phyloP scores from a whole-genome alignment of 306 rosid genomes.

The Castanopsis chinensis region DNA sequence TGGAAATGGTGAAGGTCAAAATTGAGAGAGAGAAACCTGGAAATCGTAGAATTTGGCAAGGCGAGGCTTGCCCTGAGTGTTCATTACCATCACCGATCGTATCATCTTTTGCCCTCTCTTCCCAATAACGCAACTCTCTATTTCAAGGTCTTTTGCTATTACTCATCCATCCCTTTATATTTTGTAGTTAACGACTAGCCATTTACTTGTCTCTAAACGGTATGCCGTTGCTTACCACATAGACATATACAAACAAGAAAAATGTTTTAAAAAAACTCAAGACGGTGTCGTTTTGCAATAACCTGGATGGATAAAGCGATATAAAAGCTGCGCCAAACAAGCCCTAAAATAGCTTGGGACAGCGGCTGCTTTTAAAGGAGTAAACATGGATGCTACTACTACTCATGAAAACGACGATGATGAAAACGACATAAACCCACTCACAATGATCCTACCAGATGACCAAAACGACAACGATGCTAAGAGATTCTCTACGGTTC shows the following conservation, averaged over 20 bases:
- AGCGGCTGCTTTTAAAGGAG: slow-evolving; percentile 17
- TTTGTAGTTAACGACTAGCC: not conserved
- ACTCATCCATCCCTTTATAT: no score
- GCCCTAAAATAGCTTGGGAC: slow-evolving; percentile 22
- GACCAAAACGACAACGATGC: slow-evolving; percentile 5
- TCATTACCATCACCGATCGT: slow-evolving; percentile 78
- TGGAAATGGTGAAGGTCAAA: not conserved
- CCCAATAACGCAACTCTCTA: no score
- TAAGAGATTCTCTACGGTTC: slow-evolving; percentile 3
- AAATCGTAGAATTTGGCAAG: slow-evolving; percentile 81
- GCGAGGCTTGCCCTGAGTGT: slow-evolving; percentile 93
- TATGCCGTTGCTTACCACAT: not conserved
- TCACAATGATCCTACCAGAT: slow-evolving; percentile 27
- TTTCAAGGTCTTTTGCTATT: no score
- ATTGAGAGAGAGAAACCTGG: slow-evolving; percentile 44
- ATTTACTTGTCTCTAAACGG: not conserved
- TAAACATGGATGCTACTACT: slow-evolving; percentile 14
- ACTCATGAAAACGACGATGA: slow-evolving; percentile 33
- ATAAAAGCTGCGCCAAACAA: slow-evolving; percentile 13
- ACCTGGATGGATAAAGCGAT: not conserved
- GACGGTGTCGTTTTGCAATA: not conserved
- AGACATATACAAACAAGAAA: no score
- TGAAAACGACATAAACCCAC: slow-evolving; percentile 45
- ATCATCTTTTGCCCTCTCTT: slow-evolving; percentile 47
- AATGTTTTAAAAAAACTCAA: no score